These are phyloP conservation scores for Phytophthora brassicae DNA, from an alignment of 352 stramenopile species.

Conservation along the genomic window DNA sequence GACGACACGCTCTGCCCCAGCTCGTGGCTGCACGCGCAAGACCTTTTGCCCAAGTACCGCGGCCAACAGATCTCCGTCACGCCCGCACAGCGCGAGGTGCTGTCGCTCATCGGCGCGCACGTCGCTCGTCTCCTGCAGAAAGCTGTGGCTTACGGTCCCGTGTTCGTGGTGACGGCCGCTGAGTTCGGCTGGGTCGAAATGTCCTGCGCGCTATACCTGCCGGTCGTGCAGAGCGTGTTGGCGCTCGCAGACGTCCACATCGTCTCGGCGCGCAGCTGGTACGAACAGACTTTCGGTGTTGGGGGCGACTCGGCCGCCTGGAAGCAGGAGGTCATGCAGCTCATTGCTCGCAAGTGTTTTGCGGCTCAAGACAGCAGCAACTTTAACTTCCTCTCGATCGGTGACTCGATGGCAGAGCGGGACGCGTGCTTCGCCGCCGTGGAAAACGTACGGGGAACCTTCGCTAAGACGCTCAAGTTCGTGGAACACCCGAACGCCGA, in stretches of 20 bases:
- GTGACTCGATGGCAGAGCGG: conserved; percentile 87
- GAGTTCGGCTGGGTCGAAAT: conserved; percentile 87
- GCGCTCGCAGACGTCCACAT: conserved; percentile 83
- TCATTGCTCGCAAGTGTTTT: conserved; percentile 87
- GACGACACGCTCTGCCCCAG: conserved; percentile 88
- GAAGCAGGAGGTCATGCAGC: conserved; percentile 88
- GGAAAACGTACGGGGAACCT: conserved; percentile 59
- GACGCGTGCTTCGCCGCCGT: conserved; percentile 80
- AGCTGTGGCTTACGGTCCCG: conserved; percentile 71
- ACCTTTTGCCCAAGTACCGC: conserved; percentile 79
- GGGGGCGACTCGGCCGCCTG: conserved; percentile 78
- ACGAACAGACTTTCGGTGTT: conserved; percentile 79
- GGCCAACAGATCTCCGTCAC: conserved; percentile 69
- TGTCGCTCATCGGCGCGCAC: conserved; percentile 61
- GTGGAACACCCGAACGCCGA: conserved; percentile 77
- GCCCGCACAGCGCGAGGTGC: conserved; percentile 54
- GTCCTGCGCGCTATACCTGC: conserved; percentile 77
- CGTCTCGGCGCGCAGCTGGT: conserved; percentile 84
- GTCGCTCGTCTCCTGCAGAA: conserved; percentile 70
- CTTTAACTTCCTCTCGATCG: conserved; percentile 84
- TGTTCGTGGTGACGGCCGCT: conserved; percentile 86
- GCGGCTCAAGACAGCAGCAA: conserved; percentile 18
- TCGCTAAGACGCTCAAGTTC: conserved; percentile 89
- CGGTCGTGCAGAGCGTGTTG: conserved; percentile 61
- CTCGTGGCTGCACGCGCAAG: conserved; percentile 81